Conservation (phyloP, 1,139 yeast genomes). For the Candida gigantensis region DNA sequence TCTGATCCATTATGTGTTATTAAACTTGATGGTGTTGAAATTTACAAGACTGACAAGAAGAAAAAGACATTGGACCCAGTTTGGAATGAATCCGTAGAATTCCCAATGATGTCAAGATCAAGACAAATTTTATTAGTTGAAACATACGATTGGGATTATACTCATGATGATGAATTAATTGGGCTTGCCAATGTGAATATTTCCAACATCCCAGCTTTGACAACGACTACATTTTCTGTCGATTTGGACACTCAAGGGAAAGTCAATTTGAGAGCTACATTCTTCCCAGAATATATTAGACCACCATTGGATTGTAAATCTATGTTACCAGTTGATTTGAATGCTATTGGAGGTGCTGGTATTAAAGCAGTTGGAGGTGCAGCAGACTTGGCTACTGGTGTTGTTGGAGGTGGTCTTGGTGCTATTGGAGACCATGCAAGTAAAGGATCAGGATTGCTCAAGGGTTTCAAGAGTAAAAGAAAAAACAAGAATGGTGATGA, state of each 20-base stretch:
- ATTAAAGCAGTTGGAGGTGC: slow-evolving; percentile 47
- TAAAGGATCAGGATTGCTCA: slow-evolving; percentile 45
- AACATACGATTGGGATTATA: slow-evolving; percentile 75
- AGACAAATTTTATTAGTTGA: slow-evolving; percentile 50
- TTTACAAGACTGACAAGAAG: slow-evolving; percentile 58
- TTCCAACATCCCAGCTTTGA: slow-evolving; percentile 45
- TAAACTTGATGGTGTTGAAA: slow-evolving; percentile 52
- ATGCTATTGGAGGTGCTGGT: slow-evolving; percentile 47
- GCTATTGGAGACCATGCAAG: slow-evolving; percentile 46
- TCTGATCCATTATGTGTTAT: slow-evolving; percentile 68
- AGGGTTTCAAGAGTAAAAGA: slow-evolving; percentile 31
- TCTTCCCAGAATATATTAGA: slow-evolving; percentile 67
- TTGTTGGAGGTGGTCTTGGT: slow-evolving; percentile 41
- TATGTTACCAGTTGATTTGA: slow-evolving; percentile 44
- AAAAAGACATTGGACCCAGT: slow-evolving; percentile 68
- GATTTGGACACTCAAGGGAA: slow-evolving; percentile 63
- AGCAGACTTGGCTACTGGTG: slow-evolving; percentile 50
- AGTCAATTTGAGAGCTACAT: slow-evolving; percentile 52
- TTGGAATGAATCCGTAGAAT: slow-evolving; percentile 64
- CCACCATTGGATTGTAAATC: slow-evolving; percentile 50
- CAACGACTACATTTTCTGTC: slow-evolving; percentile 47
- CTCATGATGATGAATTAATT: slow-evolving; percentile 63
- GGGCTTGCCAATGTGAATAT: slow-evolving; percentile 56
- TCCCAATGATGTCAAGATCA: slow-evolving; percentile 64
- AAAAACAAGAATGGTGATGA: slow-evolving; percentile 17